Conservation (phyloP, 768 basidiomycete genomes). For the Mycena venus region DNA sequence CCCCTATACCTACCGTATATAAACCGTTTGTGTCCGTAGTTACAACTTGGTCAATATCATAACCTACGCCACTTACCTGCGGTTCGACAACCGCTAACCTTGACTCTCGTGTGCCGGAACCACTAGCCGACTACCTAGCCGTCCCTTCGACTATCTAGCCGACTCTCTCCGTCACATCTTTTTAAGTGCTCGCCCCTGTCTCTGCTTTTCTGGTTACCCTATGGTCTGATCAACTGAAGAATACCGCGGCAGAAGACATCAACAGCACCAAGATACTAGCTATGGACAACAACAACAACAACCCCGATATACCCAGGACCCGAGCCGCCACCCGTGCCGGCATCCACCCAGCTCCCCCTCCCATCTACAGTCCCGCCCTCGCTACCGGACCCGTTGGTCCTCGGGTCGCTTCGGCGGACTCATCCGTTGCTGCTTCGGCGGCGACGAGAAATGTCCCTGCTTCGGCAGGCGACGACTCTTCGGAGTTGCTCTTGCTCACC, state of each 20-base stretch:
- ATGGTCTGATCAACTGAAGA: constrained; percentile 3
- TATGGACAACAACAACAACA: not conserved
- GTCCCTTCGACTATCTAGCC: not conserved
- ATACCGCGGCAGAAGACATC: not conserved
- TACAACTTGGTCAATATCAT: too few relatives aligned
- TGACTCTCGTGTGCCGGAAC: too few relatives aligned
- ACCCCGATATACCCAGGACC: not conserved
- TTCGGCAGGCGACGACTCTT: not conserved
- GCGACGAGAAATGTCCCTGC: not conserved
- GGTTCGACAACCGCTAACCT: too few relatives aligned
- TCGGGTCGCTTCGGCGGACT: not conserved
- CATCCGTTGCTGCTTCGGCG: not conserved
- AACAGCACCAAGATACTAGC: not conserved
- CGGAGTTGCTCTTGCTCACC: not conserved
- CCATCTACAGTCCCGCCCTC: not conserved
- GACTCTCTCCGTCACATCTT: not conserved
- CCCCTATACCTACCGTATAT: too few relatives aligned
- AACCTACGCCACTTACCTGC: too few relatives aligned
- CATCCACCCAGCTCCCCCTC: not conserved
- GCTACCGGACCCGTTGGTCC: not conserved
- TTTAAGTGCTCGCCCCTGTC: not conserved
- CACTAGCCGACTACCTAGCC: not conserved
- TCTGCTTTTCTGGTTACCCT: not conserved
- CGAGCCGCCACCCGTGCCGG: not conserved
- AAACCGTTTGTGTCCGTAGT: too few relatives aligned